phyloP scores from a whole-genome alignment of 331 rosid genomes.

The Malus hybrid region DNA sequence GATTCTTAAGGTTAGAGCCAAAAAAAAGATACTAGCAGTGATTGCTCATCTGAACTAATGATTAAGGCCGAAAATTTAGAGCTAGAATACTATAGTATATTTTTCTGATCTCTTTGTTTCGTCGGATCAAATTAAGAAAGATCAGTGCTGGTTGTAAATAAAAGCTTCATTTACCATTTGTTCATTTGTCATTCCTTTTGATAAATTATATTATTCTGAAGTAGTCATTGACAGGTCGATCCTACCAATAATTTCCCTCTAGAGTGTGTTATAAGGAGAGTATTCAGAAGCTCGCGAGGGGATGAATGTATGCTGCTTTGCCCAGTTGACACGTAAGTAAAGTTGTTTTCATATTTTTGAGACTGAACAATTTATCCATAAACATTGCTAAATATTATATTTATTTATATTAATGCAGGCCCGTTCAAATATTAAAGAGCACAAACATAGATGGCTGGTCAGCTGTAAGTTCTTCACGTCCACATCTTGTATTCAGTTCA shows the following conservation, averaged over 20 bases:
- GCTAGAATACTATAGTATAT: neutral
- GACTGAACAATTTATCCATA: neutral
- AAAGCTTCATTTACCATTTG: neutral
- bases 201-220: constrained; percentile 5
- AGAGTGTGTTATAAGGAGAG: constrained; percentile 82
- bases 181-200: constrained; percentile 2
- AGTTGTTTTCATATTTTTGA: neutral
- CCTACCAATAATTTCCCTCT: constrained; percentile 57
- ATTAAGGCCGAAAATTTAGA: neutral
- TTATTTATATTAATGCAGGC: constrained; percentile 44
- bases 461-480: constrained; percentile 53
- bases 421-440: constrained; percentile 73
- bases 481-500: constrained; percentile 2
- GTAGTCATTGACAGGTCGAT: constrained; percentile 57
- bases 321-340: constrained; percentile 86
- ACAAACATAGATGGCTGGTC: constrained; percentile 78
- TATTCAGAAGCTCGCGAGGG: constrained; percentile 67
- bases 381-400: neutral
- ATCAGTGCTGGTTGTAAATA: neutral
- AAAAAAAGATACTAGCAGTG: neutral
- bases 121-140: neutral
- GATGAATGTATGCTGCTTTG: constrained; percentile 78
- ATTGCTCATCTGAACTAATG: neutral
- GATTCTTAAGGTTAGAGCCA: neutral
- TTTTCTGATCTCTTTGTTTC: neutral